Evolutionary conservation across 1,284 basidiomycete genomes (phyloP).

Genomic region (Trichosporon ovoides): DNA sequence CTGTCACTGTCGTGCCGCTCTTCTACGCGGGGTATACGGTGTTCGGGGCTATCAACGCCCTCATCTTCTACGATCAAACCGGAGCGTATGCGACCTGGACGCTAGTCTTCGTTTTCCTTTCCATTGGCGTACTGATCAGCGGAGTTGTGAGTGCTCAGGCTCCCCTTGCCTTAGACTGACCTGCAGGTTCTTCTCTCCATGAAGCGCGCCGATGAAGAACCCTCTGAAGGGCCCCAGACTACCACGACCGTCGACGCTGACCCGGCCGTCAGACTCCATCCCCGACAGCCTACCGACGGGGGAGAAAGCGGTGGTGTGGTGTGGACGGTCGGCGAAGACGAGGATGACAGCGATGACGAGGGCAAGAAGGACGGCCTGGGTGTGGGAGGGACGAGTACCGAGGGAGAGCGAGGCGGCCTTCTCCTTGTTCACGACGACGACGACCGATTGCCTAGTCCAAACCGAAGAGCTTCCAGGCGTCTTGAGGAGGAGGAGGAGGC

Average conservation of each 20-base stretch:
- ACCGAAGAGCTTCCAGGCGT: neutral
- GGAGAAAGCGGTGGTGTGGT: constrained; percentile 15
- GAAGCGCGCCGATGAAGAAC: constrained; percentile 36
- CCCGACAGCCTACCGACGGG: constrained; percentile 16
- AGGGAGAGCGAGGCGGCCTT: constrained; percentile 22
- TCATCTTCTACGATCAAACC: constrained; percentile 82
- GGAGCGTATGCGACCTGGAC: constrained; percentile 78
- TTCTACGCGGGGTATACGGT: constrained; percentile 65
- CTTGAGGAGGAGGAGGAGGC: constrained; percentile 4
- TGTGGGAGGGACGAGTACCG: constrained; percentile 22
- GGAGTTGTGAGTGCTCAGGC: constrained; percentile 62
- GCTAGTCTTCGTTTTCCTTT: constrained; percentile 75
- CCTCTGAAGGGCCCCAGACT: constrained; percentile 7
- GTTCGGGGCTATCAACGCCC: constrained; percentile 77
- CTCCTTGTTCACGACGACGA: constrained; percentile 14
- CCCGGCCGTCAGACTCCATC: constrained; percentile 17
- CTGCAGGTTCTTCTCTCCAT: constrained; percentile 41
- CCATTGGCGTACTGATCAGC: constrained; percentile 73
- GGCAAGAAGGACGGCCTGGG: constrained; percentile 27
- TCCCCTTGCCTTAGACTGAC: neutral
- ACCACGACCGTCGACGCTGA: constrained; percentile 8
- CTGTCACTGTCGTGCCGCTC: constrained; percentile 66
- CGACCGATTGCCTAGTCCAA: constrained; percentile 1
- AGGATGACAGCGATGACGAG: constrained; percentile 29
- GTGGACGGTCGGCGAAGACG: constrained; percentile 42